These are phyloP conservation scores for Penstemon barbatus DNA, from an alignment of 257 asterid species.

Conservation along the genomic window DNA sequence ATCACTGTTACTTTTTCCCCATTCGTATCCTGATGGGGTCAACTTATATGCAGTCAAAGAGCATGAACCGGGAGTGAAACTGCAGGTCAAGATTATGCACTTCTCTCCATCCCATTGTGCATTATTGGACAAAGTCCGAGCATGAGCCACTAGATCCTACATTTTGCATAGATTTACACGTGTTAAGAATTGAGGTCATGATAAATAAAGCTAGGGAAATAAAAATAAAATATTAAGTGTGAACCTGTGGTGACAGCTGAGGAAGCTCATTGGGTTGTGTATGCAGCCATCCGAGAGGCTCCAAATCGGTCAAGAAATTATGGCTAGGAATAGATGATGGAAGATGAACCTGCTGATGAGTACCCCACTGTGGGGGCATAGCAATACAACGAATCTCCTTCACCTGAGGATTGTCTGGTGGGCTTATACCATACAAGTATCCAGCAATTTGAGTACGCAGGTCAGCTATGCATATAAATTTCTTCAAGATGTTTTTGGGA, in stretches of 20 bases:
- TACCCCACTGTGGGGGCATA: slow-evolving; percentile 98
- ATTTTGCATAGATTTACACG: slow-evolving; percentile 5
- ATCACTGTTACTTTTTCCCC: slow-evolving; percentile 95
- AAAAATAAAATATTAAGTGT: neutral
- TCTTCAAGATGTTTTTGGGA: slow-evolving; percentile 97
- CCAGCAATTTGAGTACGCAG: slow-evolving; percentile 95
- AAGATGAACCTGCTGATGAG: slow-evolving; percentile 93
- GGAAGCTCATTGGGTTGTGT: slow-evolving; percentile 99
- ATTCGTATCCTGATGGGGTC: slow-evolving; percentile 93
- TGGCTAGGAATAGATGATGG: slow-evolving; percentile 94
- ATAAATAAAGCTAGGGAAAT: neutral
- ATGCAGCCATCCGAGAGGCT: slow-evolving; percentile 99
- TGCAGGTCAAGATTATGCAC: slow-evolving; percentile 92
- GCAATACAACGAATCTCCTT: slow-evolving; percentile 97
- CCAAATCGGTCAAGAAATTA: slow-evolving; percentile 83
- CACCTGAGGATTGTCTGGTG: slow-evolving; percentile 99
- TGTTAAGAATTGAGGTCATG: neutral
- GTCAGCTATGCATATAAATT: slow-evolving; percentile 95
- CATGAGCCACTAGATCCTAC: slow-evolving; percentile 83
- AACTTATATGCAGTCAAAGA: slow-evolving; percentile 90
- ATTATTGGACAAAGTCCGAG: slow-evolving; percentile 75
- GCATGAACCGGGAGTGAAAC: slow-evolving; percentile 98
- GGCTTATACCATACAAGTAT: slow-evolving; percentile 88
- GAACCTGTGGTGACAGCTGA: slow-evolving; percentile 92
- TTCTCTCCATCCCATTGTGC: slow-evolving; percentile 99